Evolutionary conservation across 139 green algal genomes (phyloP).

Genomic region (Tetraselmis striata): DNA sequence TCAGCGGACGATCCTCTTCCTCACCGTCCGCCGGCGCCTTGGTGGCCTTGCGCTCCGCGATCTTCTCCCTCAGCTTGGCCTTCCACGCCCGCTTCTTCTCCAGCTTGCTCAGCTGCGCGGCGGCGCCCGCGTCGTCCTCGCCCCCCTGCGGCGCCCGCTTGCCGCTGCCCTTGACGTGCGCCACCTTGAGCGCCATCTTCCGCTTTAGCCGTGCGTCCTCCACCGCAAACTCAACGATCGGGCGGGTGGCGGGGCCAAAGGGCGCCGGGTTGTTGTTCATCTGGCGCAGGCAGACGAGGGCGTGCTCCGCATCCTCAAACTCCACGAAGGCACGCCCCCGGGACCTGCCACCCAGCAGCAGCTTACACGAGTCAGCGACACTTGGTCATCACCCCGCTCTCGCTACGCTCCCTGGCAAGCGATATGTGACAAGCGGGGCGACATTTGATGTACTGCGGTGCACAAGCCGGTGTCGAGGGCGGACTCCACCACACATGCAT

Average conservation of each 20-base stretch:
- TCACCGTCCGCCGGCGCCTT: background rate
- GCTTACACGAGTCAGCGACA: no score
- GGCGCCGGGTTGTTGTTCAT: conserved; percentile 92
- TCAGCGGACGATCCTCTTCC: no score
- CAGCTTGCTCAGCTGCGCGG: background rate
- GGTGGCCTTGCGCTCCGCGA: background rate
- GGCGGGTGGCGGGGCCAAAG: conserved; percentile 44
- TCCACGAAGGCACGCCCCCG: conserved; percentile 87
- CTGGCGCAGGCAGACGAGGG: conserved; percentile 78
- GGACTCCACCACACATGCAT: no score
- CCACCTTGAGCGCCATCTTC: background rate
- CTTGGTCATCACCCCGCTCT: no score
- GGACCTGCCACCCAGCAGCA: conserved; percentile 9
- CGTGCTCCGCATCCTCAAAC: conserved; percentile 81
- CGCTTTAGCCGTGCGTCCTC: conserved; percentile 48
- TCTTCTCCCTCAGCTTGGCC: background rate
- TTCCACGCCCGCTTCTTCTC: background rate
- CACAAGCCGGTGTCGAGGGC: no score
- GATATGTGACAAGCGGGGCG: no score
- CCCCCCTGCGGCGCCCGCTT: background rate
- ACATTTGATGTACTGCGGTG: no score
- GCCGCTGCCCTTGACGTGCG: background rate
- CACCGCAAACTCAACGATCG: conserved; percentile 87
- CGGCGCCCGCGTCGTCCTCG: background rate
- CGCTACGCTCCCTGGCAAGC: no score